Conservation (phyloP, 2,329 filamentous ascomycete genomes). For the Hymenoscyphus occultus region DNA sequence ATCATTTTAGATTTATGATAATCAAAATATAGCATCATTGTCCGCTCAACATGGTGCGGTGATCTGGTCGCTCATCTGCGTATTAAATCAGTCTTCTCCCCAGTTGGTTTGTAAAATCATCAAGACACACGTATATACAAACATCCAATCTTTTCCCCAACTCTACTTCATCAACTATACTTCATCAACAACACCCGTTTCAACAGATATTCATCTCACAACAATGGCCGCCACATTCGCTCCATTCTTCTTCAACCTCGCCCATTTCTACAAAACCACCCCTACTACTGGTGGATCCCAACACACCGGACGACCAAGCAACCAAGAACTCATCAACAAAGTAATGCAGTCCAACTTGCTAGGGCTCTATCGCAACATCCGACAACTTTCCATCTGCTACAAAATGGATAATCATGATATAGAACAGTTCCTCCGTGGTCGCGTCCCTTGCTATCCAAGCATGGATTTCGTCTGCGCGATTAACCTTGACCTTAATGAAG, state of each 20-base stretch:
- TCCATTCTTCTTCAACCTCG: neutral
- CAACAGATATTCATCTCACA: neutral
- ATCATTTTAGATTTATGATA: neutral
- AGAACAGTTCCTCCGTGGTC: neutral
- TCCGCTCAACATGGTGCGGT: neutral
- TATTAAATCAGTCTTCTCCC: neutral
- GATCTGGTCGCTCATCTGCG: neutral
- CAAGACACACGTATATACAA: neutral
- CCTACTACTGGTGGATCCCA: neutral
- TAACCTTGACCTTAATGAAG: neutral
- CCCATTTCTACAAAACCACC: neutral
- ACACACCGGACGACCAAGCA: neutral
- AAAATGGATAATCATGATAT: neutral
- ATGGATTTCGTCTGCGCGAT: neutral
- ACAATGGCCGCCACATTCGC: neutral
- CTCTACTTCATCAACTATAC: neutral
- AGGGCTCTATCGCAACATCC: neutral
- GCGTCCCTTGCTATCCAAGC: neutral
- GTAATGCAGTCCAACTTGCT: neutral
- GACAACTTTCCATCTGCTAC: neutral
- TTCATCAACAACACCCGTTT: neutral
- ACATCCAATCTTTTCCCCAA: neutral
- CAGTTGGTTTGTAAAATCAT: neutral
- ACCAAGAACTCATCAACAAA: neutral
- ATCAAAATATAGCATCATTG: neutral